Percentiles rank a stretch among this genome's conserved stretches.
Evolutionary conservation across 768 basidiomycete species (phyloP).

Genomic region (Russula compacta): DNA sequence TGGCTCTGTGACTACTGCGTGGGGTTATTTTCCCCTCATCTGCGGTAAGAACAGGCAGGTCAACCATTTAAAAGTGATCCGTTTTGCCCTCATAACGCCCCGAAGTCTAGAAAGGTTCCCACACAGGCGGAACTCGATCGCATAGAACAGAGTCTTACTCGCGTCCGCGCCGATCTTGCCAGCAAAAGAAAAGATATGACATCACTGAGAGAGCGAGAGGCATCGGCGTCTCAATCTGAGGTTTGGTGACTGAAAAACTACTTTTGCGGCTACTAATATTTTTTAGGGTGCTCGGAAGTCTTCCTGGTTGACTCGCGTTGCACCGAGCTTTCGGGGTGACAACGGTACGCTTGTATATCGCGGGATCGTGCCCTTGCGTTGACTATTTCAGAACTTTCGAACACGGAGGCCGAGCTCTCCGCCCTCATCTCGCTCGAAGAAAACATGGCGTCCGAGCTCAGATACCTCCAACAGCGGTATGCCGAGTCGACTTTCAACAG

Average conservation of each 20-base stretch:
- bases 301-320: conserved; percentile 42
- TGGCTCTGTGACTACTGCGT: conserved; percentile 61
- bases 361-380: not conserved
- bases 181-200: conserved; percentile 29
- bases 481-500: conserved; percentile 8
- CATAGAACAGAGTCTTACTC: conserved; percentile 49
- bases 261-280: not conserved
- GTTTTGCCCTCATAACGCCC: not conserved
- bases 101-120: conserved; percentile 29
- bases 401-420: conserved; percentile 12
- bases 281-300: conserved; percentile 16
- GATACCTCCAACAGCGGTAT: conserved; percentile 9
- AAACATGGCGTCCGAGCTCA: conserved; percentile 13
- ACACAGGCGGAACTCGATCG: conserved; percentile 45
- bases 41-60: conserved; percentile 25
- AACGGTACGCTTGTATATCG: conserved; percentile 23
- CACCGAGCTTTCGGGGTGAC: conserved; percentile 41
- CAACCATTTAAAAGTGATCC: not conserved
- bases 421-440: conserved; percentile 15
- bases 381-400: conserved; percentile 19
- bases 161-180: conserved; percentile 49
- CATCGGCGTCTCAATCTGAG: conserved; percentile 22
- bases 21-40: conserved; percentile 45
- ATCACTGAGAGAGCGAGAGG: conserved; percentile 25
- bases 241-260: conserved; percentile 8